These are phyloP conservation scores for Zygosaccharomyces rouxii DNA, from an alignment of 805 yeast species.

Conservation along the genomic window DNA sequence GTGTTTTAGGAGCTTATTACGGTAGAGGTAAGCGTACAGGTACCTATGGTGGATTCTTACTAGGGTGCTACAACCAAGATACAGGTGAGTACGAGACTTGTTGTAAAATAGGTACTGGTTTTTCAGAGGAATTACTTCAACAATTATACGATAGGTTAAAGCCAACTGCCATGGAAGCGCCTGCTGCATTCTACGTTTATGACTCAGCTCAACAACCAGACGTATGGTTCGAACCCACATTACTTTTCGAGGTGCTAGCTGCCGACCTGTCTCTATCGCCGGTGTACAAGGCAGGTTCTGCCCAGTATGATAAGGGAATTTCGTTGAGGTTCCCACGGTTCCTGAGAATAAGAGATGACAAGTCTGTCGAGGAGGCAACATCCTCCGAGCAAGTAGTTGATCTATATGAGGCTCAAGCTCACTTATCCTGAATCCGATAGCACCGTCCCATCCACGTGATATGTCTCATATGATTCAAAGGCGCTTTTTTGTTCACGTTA, in stretches of 20 bases:
- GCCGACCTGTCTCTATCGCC: conserved; percentile 91
- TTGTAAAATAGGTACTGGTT: conserved; percentile 97
- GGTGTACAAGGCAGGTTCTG: conserved; percentile 76
- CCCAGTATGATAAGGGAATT: conserved; percentile 72
- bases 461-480: not conserved
- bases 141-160: conserved; percentile 55
- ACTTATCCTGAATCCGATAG: conserved; percentile 9
- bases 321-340: conserved; percentile 88
- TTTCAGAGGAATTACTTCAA: conserved; percentile 76
- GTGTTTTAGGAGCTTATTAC: conserved; percentile 88
- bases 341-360: conserved; percentile 78
- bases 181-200: conserved; percentile 64
- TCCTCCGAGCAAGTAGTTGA: conserved; percentile 79
- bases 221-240: conserved; percentile 89
- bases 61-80: conserved; percentile 87
- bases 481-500: conserved; percentile 11
- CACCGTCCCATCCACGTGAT: too few species aligned
- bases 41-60: conserved; percentile 86
- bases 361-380: conserved; percentile 81
- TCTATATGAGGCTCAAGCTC: conserved; percentile 70
- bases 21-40: conserved; percentile 96
- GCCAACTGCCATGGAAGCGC: conserved; percentile 58
- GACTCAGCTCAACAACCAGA: conserved; percentile 79
- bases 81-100: conserved; percentile 91
- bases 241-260: conserved; percentile 80